A percentile compares a stretch with the other conserved stretches of the same genome.
Conservation (phyloP, 345 rosid species). For the Bruguiera parviflora region DNA sequence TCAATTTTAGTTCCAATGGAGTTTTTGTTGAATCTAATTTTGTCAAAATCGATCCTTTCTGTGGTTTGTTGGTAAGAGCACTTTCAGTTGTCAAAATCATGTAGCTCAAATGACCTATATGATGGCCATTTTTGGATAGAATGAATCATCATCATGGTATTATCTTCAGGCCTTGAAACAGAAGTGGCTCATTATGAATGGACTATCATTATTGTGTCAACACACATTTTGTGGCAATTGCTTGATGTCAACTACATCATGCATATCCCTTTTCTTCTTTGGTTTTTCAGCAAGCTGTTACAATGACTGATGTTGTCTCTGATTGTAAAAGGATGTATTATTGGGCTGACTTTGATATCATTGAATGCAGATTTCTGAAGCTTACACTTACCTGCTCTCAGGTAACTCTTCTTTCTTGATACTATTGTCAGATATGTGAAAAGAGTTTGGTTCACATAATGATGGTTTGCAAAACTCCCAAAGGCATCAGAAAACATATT, state of each 20-base stretch:
- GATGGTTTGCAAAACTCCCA: conserved; percentile 36
- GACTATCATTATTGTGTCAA: background rate
- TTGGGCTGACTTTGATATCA: conserved; percentile 7
- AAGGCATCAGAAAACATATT: conserved; percentile 20
- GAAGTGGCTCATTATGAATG: background rate
- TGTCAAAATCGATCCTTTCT: no score
- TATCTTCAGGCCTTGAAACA: no score
- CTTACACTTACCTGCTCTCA: conserved; percentile 54
- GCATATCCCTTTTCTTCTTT: background rate
- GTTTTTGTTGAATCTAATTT: no score
- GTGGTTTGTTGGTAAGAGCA: no score
- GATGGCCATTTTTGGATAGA: no score
- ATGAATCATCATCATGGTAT: no score
- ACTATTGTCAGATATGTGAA: background rate
- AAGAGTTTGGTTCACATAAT: background rate
- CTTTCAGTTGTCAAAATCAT: no score
- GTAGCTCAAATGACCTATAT: no score
- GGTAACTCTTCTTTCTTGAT: conserved; percentile 41
- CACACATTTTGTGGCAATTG: background rate
- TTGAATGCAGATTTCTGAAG: conserved; percentile 65
- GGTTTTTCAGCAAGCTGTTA: no score
- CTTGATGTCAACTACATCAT: background rate
- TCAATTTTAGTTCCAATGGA: no score
- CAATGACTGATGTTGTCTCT: no score
- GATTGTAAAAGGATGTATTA: background rate